Conservation (phyloP, 805 yeast genomes). For the Spathaspora hagerdaliae region DNA sequence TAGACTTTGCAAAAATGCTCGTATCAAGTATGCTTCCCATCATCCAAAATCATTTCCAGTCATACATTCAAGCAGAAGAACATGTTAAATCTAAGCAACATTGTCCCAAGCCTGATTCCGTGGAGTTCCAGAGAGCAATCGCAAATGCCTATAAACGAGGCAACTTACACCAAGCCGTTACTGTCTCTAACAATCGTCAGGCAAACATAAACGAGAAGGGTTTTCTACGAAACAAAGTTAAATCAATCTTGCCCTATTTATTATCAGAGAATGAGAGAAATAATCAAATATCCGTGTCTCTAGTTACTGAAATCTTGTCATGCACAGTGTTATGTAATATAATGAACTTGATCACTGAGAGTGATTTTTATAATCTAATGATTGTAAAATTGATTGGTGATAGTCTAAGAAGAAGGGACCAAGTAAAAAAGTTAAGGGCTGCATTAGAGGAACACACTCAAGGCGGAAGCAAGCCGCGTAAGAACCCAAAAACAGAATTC, state of each 20-base stretch:
- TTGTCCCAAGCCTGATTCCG: conserved; percentile 9
- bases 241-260: conserved; percentile 44
- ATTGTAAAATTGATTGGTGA: conserved; percentile 58
- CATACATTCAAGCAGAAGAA: conserved; percentile 44
- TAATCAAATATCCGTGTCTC: conserved; percentile 44
- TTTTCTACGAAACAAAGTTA: conserved; percentile 44
- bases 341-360: conserved; percentile 54
- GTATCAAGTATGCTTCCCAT: conserved; percentile 61
- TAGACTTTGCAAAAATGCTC: conserved; percentile 56
- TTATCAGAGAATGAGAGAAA: conserved; percentile 43
- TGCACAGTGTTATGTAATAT: conserved; percentile 48
- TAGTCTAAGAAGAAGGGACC: conserved; percentile 66
- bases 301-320: conserved; percentile 63
- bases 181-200: conserved; percentile 3
- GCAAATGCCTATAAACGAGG: conserved; percentile 47
- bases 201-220: conserved; percentile 38
- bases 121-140: conserved; percentile 37
- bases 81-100: conserved; percentile 21
- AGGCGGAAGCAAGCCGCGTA: background rate
- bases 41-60: conserved; percentile 58
- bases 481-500: background rate
- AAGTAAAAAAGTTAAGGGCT: conserved; percentile 67
- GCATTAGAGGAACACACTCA: conserved; percentile 64
- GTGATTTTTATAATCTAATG: conserved; percentile 72
- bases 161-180: conserved; percentile 56